These are phyloP conservation scores for Dioscorea alata DNA, from an alignment of 106 monocot genomes.

Conservation along the genomic window DNA sequence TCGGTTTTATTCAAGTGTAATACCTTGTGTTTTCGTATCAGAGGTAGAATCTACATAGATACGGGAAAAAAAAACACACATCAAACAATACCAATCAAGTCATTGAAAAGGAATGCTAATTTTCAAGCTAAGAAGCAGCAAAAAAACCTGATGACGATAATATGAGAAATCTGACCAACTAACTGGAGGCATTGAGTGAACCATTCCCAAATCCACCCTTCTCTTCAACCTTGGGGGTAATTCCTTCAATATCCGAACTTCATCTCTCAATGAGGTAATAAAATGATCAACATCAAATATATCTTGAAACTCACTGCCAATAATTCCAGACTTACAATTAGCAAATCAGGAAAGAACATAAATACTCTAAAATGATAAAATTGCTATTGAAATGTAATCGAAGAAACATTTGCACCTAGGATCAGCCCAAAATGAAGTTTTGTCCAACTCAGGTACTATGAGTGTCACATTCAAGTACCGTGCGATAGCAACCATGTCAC, in stretches of 20 bases:
- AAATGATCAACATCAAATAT: constrained; percentile 98
- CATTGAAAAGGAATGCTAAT: not conserved
- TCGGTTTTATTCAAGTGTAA: constrained; percentile 86
- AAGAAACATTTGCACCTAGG: constrained; percentile 45
- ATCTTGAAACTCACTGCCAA: constrained; percentile 82
- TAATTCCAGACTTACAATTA: not conserved
- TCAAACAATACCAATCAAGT: not conserved
- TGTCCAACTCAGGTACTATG: constrained; percentile 96
- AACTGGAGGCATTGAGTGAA: constrained; percentile 76
- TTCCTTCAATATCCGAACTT: constrained; percentile 90
- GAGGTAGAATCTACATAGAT: constrained; percentile 68
- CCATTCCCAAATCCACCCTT: constrained; percentile 53
- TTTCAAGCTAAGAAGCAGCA: not conserved
- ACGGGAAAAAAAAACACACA: not conserved
- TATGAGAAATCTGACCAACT: constrained; percentile 97
- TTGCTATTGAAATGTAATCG: not conserved
- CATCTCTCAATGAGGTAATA: constrained; percentile 78
- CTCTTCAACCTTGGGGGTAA: constrained; percentile 77
- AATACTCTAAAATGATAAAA: not conserved
- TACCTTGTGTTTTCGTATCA: constrained; percentile 78
- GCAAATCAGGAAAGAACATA: not conserved
- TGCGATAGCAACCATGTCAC: constrained; percentile 95
- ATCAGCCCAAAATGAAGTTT: constrained; percentile 93
- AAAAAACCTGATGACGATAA: constrained; percentile 62
- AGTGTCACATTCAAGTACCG: constrained; percentile 89